A percentile compares a stretch with the other conserved stretches of the same genome.
These are phyloP conservation scores for Nitzschia sp. DNA, from an alignment of 108 stramenopile species.

Conservation along the genomic window DNA sequence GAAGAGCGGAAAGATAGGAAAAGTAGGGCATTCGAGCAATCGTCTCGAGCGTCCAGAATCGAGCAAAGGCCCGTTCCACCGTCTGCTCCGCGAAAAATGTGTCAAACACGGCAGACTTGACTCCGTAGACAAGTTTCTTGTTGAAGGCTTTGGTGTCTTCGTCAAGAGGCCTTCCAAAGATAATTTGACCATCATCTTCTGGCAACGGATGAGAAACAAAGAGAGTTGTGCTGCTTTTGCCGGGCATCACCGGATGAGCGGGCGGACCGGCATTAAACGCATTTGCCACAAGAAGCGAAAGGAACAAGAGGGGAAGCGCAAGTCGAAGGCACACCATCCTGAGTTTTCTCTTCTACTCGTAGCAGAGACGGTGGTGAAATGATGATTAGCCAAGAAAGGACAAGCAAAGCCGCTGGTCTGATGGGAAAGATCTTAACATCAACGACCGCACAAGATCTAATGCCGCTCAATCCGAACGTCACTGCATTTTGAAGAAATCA, in stretches of 20 bases:
- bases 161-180: background rate
- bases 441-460: too few relatives aligned
- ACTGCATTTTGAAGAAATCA: too few relatives aligned
- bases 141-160: background rate
- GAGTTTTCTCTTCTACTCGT: too few relatives aligned
- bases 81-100: constrained; percentile 51
- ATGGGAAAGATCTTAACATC: too few relatives aligned
- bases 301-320: too few relatives aligned
- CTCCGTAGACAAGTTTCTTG: constrained; percentile 3
- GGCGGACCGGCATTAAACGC: background rate
- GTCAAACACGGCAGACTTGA: constrained; percentile 33
- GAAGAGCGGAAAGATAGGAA: constrained; percentile 87
- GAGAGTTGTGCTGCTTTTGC: background rate
- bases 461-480: too few relatives aligned
- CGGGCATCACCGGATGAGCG: background rate
- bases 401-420: too few relatives aligned
- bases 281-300: too few relatives aligned
- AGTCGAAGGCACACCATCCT: too few relatives aligned
- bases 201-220: constrained; percentile 3
- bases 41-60: constrained; percentile 86
- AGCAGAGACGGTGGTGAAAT: too few relatives aligned
- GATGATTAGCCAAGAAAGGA: too few relatives aligned
- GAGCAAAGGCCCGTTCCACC: constrained; percentile 35
- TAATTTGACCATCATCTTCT: background rate
- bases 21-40: constrained; percentile 94